Evolutionary conservation across 441 rosid species (phyloP), one percentile per base, ranked within the genome.

Genomic region (Populus hybrid): DNA sequence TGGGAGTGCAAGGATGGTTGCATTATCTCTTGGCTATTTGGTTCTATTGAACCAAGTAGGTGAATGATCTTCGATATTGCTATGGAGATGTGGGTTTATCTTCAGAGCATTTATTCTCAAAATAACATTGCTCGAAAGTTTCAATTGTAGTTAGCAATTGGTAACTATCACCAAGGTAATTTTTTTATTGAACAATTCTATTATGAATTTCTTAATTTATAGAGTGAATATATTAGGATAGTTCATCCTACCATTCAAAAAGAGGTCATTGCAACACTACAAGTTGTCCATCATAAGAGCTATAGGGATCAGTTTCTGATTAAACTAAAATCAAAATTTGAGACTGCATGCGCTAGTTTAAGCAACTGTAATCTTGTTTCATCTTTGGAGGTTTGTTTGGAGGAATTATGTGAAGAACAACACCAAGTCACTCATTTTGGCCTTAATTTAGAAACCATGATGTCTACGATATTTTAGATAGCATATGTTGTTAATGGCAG

Each of bases 11-110:
- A 45, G 56, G 56, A 45, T 45, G 56, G 18, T 3, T 12, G 56
- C 16, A 45, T 45, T 45, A 4, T 45, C 56, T 45, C 77, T 36
- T 74, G 77, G 63, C 64, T 74, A 40, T 23, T 74, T 10, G 77
- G 28, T 7, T 64, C 77, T 7, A 64, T 35, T 74, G 38, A 74
- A 23, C 8, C 36, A 9, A 31, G 14, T 64, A 74, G 59, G 61
- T 74, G 59, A 64, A 63, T 14, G 65, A 64, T 74, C 14, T 74
- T 11, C 6, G 5, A 12, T 21, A 38, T 69, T 14, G 3, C 63
- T 2, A 21, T 23, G 4, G 61, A 35, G 11, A 74, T 64, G 36
- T 74, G 61, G 61, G 20, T 23, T 36, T 74, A 74, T 64, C 36
- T 74, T 53, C 7, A 74, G 14, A 16, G 29, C 53, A 36, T 63